phyloP scores from a whole-genome alignment of 2,329 filamentous ascomycete species.

The Monosporascus ibericus region DNA sequence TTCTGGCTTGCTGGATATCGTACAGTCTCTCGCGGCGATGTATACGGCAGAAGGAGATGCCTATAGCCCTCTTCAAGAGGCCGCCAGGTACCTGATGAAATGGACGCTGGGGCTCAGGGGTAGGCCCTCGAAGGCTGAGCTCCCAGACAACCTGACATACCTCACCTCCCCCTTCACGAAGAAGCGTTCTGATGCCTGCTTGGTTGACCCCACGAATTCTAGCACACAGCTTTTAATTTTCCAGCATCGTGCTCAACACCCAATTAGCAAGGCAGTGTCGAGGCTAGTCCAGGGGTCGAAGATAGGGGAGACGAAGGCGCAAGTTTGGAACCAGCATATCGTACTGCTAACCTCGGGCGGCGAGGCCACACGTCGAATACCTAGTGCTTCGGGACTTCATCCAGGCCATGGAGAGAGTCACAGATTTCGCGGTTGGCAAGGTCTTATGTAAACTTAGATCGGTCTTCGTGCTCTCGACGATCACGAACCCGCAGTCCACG shows the following conservation, averaged over 20 bases:
- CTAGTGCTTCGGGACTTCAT: slow-evolving; percentile 18
- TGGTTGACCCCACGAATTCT: slow-evolving; percentile 12
- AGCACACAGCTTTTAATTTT: slow-evolving; percentile 18
- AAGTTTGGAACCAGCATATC: slow-evolving; percentile 23
- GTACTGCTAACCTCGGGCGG: slow-evolving; percentile 18
- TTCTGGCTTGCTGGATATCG: slow-evolving; percentile 25
- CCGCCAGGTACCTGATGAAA: slow-evolving; percentile 26
- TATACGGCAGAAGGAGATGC: slow-evolving; percentile 34
- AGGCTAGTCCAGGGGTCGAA: slow-evolving; percentile 4
- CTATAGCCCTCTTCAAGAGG: slow-evolving; percentile 33
- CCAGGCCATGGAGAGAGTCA: slow-evolving; percentile 1
- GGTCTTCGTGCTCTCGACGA: slow-evolving; percentile 13
- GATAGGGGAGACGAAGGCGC: slow-evolving; percentile 2
- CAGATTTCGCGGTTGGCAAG: slow-evolving; percentile 1
- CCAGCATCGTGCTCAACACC: slow-evolving; percentile 15
- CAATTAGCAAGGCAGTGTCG: slow-evolving; percentile 5
- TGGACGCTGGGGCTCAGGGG: slow-evolving; percentile 4
- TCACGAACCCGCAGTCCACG: slow-evolving; percentile 17
- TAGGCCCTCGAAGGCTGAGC: background rate
- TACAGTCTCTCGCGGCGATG: slow-evolving; percentile 18
- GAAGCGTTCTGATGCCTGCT: slow-evolving; percentile 6
- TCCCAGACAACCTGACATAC: background rate
- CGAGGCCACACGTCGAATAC: slow-evolving; percentile 21
- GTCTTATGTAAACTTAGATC: slow-evolving; percentile 10
- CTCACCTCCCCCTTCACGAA: background rate